These are phyloP conservation scores for Wolfiporia cocos DNA, from an alignment of 1,284 basidiomycete species.

Conservation along the genomic window DNA sequence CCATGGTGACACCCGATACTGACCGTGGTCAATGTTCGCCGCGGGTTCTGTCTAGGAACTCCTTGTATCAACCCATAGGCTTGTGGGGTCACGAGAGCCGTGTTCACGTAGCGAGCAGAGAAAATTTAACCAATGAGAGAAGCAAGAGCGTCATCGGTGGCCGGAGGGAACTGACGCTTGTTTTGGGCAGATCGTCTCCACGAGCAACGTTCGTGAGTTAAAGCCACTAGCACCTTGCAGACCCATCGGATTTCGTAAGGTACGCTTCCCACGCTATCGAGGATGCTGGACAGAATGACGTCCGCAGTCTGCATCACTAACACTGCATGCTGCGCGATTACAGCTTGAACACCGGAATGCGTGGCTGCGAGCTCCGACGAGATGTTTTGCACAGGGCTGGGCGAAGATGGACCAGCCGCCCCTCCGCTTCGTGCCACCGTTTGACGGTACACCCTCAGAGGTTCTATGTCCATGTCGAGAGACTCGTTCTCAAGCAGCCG, in stretches of 20 bases:
- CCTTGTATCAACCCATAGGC: neutral
- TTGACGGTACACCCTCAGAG: constrained; percentile 98
- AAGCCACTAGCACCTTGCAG: constrained; percentile 96
- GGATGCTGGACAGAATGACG: constrained; percentile 95
- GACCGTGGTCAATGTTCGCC: neutral
- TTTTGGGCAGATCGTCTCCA: neutral
- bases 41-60: neutral
- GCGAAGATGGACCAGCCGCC: constrained; percentile 86
- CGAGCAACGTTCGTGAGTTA: constrained; percentile 49
- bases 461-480: constrained; percentile 97
- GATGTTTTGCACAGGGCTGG: constrained; percentile 88
- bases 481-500: constrained; percentile 98
- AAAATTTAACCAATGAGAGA: neutral
- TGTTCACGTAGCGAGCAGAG: neutral
- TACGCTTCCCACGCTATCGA: constrained; percentile 95
- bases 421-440: constrained; percentile 99
- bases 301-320: constrained; percentile 99
- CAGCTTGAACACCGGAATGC: constrained; percentile 93
- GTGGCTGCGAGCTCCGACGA: constrained; percentile 90
- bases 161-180: neutral
- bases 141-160: neutral
- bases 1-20: too few relatives aligned
- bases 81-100: neutral
- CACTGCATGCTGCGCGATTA: constrained; percentile 91
- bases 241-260: constrained; percentile 99